phyloP scores from a whole-genome alignment of 1,284 basidiomycete species.

The Ganoderma sp. region DNA sequence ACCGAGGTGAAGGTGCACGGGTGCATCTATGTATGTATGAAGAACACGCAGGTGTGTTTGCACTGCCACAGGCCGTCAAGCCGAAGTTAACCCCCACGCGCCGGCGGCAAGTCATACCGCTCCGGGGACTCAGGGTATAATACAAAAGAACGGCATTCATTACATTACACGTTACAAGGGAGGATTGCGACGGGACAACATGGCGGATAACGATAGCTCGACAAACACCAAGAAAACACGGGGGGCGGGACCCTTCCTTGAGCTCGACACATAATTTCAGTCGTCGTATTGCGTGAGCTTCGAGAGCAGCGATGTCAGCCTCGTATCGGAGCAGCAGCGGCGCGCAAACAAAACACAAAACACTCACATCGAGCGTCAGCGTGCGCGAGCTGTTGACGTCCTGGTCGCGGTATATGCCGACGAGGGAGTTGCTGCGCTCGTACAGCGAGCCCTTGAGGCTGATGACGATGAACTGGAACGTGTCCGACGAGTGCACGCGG shows the following conservation, averaged over 20 bases:
- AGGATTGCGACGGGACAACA: background rate
- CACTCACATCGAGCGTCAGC: slow-evolving; percentile 87
- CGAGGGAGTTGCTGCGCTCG: slow-evolving; percentile 89
- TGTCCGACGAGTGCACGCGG: slow-evolving; percentile 74
- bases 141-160: no score
- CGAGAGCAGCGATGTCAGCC: slow-evolving; percentile 3
- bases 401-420: slow-evolving; percentile 94
- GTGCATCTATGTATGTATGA: no score
- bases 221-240: background rate
- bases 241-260: no score
- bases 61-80: background rate
- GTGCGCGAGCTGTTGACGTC: slow-evolving; percentile 90
- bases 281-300: slow-evolving; percentile 53
- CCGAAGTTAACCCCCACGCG: no score
- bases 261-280: slow-evolving; percentile 3
- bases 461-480: slow-evolving; percentile 97
- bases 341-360: background rate
- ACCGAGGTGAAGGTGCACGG: no score
- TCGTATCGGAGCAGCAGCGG: background rate
- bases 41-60: background rate
- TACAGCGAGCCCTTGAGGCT: slow-evolving; percentile 92
- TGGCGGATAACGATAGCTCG: background rate
- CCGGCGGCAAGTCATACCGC: no score
- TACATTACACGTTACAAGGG: background rate
- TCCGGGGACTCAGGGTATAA: no score